Evolutionary conservation across 805 yeast species (phyloP).

Genomic region (Yamadazyma tumulicola): DNA sequence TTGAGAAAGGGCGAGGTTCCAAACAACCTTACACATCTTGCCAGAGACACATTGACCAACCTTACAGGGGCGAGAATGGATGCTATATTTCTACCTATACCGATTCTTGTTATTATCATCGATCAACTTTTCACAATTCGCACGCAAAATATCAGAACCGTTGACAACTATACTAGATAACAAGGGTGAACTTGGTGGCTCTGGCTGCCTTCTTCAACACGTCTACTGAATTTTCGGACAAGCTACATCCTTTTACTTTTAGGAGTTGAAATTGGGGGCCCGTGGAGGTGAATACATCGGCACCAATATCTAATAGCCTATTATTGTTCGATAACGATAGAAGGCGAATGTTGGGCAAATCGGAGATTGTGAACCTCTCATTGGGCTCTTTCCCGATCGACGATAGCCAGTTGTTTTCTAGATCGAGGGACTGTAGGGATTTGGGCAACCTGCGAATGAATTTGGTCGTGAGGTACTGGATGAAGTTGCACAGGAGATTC

Average conservation of each 20-base stretch:
- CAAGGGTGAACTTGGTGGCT: conserved; percentile 5
- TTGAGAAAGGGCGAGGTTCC: too few species aligned
- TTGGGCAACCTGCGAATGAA: conserved; percentile 25
- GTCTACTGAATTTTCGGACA: conserved; percentile 12
- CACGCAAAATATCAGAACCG: too few species aligned
- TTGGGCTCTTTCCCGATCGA: conserved; percentile 12
- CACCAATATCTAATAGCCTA: conserved; percentile 13
- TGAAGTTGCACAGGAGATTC: conserved; percentile 22
- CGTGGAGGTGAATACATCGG: not conserved
- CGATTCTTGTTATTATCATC: too few species aligned
- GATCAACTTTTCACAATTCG: too few species aligned
- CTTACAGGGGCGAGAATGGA: too few species aligned
- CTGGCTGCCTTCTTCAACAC: conserved; percentile 9
- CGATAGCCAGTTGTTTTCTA: conserved; percentile 17
- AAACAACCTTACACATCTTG: too few species aligned
- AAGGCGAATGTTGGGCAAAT: conserved; percentile 18
- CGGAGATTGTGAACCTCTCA: conserved; percentile 7
- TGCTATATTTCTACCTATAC: too few species aligned
- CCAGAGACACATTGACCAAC: too few species aligned
- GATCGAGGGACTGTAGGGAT: conserved; percentile 21
- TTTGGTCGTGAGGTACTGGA: conserved; percentile 16
- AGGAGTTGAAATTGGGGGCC: conserved; percentile 8
- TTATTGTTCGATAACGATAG: conserved; percentile 17
- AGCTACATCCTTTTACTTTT: conserved; percentile 14
- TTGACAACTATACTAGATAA: conserved; percentile 8